A percentile compares a stretch with the other conserved stretches of the same genome.
Conservation (phyloP, 306 rosid genomes). For the Cucurbita argyrosperma region DNA sequence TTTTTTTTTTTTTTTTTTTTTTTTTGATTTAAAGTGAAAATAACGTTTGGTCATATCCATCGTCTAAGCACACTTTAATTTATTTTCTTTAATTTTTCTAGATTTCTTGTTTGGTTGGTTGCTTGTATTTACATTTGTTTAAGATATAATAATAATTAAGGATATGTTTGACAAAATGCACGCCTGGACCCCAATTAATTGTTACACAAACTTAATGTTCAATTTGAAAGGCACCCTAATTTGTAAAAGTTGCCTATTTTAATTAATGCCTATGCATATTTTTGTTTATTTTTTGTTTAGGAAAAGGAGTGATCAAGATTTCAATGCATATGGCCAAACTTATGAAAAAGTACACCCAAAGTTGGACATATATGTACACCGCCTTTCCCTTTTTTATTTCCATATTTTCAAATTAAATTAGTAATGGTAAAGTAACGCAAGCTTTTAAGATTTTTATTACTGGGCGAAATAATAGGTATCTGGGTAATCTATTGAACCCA, state of each 20-base stretch:
- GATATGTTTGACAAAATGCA: slow-evolving; percentile 5
- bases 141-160: background rate
- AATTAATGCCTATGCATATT: background rate
- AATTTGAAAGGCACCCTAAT: background rate
- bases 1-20: background rate
- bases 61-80: background rate
- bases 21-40: slow-evolving; percentile 25
- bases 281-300: background rate
- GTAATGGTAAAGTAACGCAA: too few species aligned
- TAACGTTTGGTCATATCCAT: slow-evolving; percentile 1
- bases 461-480: too few species aligned
- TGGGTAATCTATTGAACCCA: too few species aligned
- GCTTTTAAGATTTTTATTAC: too few species aligned
- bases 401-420: too few species aligned
- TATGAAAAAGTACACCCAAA: background rate
- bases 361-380: background rate
- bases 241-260: background rate
- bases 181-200: background rate
- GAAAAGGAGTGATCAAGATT: background rate
- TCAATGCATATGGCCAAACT: too few species aligned
- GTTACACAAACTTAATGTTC: background rate
- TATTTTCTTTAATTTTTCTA: background rate
- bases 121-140: background rate
- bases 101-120: slow-evolving; percentile 2
- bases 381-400: background rate